Evolutionary conservation across 352 stramenopile genomes (phyloP), one percentile per base, ranked within the genome.

Genomic region (Phytophthora pistaciae): DNA sequence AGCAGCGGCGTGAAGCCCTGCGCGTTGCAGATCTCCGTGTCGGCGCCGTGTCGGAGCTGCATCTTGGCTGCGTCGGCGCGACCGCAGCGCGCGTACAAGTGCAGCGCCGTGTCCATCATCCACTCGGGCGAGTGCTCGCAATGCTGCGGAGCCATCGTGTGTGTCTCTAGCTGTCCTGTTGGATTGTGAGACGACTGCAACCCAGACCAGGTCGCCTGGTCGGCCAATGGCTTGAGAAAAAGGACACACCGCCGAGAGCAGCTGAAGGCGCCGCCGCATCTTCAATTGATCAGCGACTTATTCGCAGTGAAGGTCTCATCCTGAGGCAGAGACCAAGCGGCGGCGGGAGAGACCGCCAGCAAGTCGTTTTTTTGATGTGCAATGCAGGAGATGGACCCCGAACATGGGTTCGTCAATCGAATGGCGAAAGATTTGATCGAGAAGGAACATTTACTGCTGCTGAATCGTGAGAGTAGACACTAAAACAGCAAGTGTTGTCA

Each of bases 81-180:
- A 44, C 80, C 80, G 31, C 68, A 72, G 1, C 59, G 62, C n/a
- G 78, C 66, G 16, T 82, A 79, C 5, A 81, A 49, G 40, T 88
- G 80, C 52, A 88, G 67, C 23, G 75, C 75, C 1, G 69, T 85
- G 66, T 80, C 77, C 60, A 74, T 74, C 31, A 56, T 53, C 44
- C 44, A 60, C 66, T 77, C 49, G 20, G 49, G 10, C 3, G 52
- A 57, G 27, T 52, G 60, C 18, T 54, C 40, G 21, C 53, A 56
- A 20, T 56, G 56, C 21, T 20, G 14, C 56, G 49, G 49, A 48
- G 44, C 16, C 57, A 61, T 67, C 27, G 40, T 29, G 27, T 29
- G 27, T 29, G 8, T 2, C 27, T 44, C 27, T 20, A 25, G 33
- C 54, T 60, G 31, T 9, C 27, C 46, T 36, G 40, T 64, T 59